Percentiles rank a stretch among this genome's conserved stretches.
These are phyloP conservation scores for Cladophialophora psammophila DNA, from an alignment of 2,329 filamentous ascomycete species.

Conservation along the genomic window DNA sequence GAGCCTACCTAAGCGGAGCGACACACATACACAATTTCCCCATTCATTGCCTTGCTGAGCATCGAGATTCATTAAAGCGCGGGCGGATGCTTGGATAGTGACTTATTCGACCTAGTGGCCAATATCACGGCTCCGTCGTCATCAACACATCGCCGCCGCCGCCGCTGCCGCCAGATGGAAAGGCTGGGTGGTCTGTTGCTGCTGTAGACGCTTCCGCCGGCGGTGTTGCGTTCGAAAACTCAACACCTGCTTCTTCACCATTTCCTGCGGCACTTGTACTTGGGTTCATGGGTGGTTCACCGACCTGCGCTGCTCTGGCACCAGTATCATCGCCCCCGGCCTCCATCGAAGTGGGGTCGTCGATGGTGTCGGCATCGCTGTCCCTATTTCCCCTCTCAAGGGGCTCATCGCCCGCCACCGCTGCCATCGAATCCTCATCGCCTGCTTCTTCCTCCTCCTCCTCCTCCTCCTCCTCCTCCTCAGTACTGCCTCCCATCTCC, in stretches of 20 bases:
- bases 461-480: conserved; percentile 38
- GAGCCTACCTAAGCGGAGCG: too few species aligned
- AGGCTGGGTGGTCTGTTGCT: neutral
- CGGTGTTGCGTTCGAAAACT: neutral
- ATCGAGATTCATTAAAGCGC: neutral
- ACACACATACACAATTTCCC: too few species aligned
- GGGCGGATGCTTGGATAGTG: neutral
- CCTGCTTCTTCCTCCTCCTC: conserved; percentile 47
- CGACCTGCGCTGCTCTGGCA: neutral
- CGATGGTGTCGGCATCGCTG: conserved; percentile 28
- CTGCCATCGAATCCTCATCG: neutral
- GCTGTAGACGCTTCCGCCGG: neutral
- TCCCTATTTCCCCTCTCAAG: conserved; percentile 18
- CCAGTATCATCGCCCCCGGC: neutral
- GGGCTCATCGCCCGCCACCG: conserved; percentile 10
- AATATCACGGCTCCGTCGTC: conserved; percentile 29
- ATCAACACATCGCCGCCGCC: conserved; percentile 29
- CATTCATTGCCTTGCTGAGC: neutral
- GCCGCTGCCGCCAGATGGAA: neutral
- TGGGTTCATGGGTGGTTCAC: neutral
- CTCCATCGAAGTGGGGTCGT: conserved; percentile 13
- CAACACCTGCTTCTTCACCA: neutral
- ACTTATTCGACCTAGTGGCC: neutral
- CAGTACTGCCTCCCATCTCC: conserved; percentile 21
- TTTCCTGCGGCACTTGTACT: neutral